Evolutionary conservation across 768 basidiomycete species (phyloP), one percentile per base, ranked within the genome.

Genomic region (Russula earlei): DNA sequence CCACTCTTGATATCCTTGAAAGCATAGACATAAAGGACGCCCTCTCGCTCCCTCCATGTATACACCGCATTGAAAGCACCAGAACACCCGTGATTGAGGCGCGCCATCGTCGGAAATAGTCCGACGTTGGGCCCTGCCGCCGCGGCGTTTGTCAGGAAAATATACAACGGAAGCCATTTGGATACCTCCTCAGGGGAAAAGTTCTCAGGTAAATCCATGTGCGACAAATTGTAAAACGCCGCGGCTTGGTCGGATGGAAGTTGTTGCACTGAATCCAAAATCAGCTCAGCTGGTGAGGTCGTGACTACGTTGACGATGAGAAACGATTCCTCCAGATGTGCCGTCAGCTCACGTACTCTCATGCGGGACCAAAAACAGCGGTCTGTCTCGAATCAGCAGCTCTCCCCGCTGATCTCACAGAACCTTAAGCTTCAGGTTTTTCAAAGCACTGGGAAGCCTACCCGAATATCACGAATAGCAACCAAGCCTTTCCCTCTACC

Each of bases 81-180:
- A 4, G 82, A 78, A 63, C 84, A 85, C 0, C 80, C 84, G 59
- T 85, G 84, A 61, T 87, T 87, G 57, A 85, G 60, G 41, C 84
- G 72, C 12, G 83, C 81, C 75, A 80, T 83, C 20, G 66, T 71
- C n/a, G 83, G 83, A 65, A 85, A 85, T n/a, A 87, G 71, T 0
- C 82, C 84, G 3, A 78, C 77, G 19, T 68, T 57, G 1, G 71
- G 67, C 1, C 79, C 81, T 4, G 82, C 76, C 3, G 76, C 68
- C 7, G 84, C 79, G 1, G 80, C 80, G 62, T 85, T 86, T 3
- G 84, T 85, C 65, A 82, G 75, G 65, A 84, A 81, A 54, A 82
- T 84, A 0, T 81, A 80, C 17, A 86, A 68, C 0, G 79, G 79
- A n/a, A 81, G 68, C 63, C 77, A 70, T 17, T 74, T 72, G 17